Evolutionary conservation across 1,139 yeast species (phyloP).

Genomic region (Protomyces arabidopsidicola): DNA sequence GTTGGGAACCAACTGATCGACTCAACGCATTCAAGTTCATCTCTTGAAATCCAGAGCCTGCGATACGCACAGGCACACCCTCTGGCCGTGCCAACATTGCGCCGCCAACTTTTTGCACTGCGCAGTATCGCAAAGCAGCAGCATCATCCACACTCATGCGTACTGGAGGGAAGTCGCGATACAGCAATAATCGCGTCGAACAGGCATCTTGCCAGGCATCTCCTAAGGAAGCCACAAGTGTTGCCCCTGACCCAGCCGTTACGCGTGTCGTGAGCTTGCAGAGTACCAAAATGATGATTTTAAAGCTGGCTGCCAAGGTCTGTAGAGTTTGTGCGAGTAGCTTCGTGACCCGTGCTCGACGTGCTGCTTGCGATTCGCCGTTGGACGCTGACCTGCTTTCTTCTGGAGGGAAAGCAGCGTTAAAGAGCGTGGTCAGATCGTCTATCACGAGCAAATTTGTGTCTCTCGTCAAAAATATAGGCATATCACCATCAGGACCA

Average conservation of each 20-base stretch:
- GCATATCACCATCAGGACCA: not conserved
- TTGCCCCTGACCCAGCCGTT: slow-evolving; percentile 6
- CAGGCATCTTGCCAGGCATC: slow-evolving; percentile 14
- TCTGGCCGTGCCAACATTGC: not conserved
- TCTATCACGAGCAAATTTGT: slow-evolving; percentile 25
- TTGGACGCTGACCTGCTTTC: not conserved
- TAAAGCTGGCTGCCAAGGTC: slow-evolving; percentile 20
- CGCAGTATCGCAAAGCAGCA: slow-evolving; percentile 10
- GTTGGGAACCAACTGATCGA: not conserved
- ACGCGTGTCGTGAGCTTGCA: slow-evolving; percentile 20
- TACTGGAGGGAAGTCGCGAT: slow-evolving; percentile 1
- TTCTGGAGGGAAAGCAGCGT: slow-evolving; percentile 28
- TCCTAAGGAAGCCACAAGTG: slow-evolving; percentile 12
- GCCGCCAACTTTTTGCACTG: slow-evolving; percentile 10
- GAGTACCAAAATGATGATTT: slow-evolving; percentile 5
- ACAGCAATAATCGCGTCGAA: slow-evolving; percentile 4
- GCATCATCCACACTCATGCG: slow-evolving; percentile 1
- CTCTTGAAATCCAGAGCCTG: not conserved
- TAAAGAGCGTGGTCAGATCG: slow-evolving; percentile 26
- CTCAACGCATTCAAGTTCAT: not conserved
- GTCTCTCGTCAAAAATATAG: not conserved
- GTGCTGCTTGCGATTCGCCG: slow-evolving; percentile 1
- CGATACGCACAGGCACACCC: not conserved
- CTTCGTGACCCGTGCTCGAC: slow-evolving; percentile 14
- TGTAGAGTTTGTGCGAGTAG: slow-evolving; percentile 16